Conservation (phyloP, 2,329 filamentous ascomycete genomes). For the Karstenula rhodostoma region DNA sequence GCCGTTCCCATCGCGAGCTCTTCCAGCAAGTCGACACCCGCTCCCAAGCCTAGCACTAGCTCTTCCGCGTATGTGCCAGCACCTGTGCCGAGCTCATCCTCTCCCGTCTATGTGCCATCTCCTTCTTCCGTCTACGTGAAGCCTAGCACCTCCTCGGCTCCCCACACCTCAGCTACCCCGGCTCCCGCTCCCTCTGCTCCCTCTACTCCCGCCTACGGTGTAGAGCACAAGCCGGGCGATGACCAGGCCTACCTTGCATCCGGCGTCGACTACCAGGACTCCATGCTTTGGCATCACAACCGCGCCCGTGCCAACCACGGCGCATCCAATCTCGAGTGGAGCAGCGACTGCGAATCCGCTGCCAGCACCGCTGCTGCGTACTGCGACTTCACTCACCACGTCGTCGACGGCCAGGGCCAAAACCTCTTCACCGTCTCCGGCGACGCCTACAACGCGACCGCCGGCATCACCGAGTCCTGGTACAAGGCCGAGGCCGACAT, state of each 20-base stretch:
- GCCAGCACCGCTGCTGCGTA: slow-evolving; percentile 74
- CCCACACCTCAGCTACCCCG: slow-evolving; percentile 8
- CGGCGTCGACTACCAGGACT: slow-evolving; percentile 39
- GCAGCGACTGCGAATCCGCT: slow-evolving; percentile 63
- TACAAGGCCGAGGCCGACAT: slow-evolving; percentile 77
- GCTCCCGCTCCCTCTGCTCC: slow-evolving; percentile 23
- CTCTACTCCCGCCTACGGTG: slow-evolving; percentile 16
- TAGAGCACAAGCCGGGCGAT: slow-evolving; percentile 28
- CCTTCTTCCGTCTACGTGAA: not conserved
- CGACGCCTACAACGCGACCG: slow-evolving; percentile 64
- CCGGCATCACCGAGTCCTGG: slow-evolving; percentile 82
- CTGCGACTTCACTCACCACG: slow-evolving; percentile 75
- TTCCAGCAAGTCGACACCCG: not conserved
- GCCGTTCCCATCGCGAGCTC: slow-evolving; percentile 13
- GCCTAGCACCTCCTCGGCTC: slow-evolving; percentile 15
- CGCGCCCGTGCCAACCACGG: slow-evolving; percentile 85
- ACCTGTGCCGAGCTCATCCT: slow-evolving; percentile 8
- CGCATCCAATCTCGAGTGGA: slow-evolving; percentile 71
- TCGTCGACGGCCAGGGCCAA: slow-evolving; percentile 75
- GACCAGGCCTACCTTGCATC: slow-evolving; percentile 35
- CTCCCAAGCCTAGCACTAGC: slow-evolving; percentile 1
- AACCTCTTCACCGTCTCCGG: slow-evolving; percentile 80
- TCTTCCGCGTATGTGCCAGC: slow-evolving; percentile 5
- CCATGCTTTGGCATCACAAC: slow-evolving; percentile 78
- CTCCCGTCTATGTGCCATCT: slow-evolving; percentile 9